Conservation (phyloP, 169 alveolate species). For the Eimeria brunetti region DNA sequence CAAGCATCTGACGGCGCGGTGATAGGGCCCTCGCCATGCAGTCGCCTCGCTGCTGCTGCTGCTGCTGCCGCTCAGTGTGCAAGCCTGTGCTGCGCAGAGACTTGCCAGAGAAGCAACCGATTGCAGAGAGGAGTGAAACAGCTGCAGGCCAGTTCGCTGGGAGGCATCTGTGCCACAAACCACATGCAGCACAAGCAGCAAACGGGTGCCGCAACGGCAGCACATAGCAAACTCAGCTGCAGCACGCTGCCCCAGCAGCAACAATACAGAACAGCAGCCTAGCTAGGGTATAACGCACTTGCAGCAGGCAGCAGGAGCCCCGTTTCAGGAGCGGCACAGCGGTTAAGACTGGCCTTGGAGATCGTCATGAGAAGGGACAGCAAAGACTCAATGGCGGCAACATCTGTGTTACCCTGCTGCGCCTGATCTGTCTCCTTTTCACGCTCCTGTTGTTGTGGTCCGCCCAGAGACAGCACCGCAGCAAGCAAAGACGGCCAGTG, state of each 20-base stretch:
- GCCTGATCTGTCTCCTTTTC: neutral
- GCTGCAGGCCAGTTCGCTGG: constrained; percentile 46
- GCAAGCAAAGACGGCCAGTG: constrained; percentile 31
- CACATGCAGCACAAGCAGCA: constrained; percentile 1
- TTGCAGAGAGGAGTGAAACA: constrained; percentile 56
- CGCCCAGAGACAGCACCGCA: neutral
- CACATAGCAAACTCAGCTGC: neutral
- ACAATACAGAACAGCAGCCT: neutral
- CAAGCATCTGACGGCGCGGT: constrained; percentile 13
- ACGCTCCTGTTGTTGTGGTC: neutral
- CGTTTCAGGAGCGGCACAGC: constrained; percentile 44
- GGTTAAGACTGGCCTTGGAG: constrained; percentile 45
- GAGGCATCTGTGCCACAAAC: constrained; percentile 51
- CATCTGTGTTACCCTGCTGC: neutral
- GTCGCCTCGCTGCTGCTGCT: constrained; percentile 38
- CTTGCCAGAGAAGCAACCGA: constrained; percentile 51
- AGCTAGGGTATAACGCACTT: constrained; percentile 32
- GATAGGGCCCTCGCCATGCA: constrained; percentile 49
- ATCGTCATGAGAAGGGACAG: constrained; percentile 28
- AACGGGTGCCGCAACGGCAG: neutral
- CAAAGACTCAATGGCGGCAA: constrained; percentile 27
- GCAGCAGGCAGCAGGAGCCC: constrained; percentile 54
- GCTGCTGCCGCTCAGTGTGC: constrained; percentile 11
- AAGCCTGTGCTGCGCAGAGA: constrained; percentile 44
- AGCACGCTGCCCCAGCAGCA: neutral